A percentile compares a stretch with the other conserved stretches of the same genome.
phyloP scores from a whole-genome alignment of 345 rosid genomes.

The Ailanthus altissimus region DNA sequence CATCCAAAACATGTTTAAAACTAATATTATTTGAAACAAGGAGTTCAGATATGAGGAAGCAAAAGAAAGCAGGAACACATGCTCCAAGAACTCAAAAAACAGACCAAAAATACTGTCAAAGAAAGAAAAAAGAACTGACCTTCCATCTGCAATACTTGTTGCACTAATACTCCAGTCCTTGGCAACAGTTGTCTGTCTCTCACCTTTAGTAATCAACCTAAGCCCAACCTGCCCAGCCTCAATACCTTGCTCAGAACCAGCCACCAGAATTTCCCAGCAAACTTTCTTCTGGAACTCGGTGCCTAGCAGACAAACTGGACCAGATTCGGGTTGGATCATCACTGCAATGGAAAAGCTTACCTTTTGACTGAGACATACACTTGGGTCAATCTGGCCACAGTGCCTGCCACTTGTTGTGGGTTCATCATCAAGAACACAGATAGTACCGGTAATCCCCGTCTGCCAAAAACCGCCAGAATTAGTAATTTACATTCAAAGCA shows the following conservation, averaged over 20 bases:
- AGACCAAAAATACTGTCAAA: not conserved
- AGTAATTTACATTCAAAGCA: not conserved
- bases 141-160: slow-evolving; percentile 99
- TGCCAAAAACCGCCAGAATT: slow-evolving; percentile 40
- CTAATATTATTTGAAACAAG: not conserved
- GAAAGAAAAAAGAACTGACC: slow-evolving; percentile 48
- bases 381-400: slow-evolving; percentile 79
- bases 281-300: slow-evolving; percentile 90
- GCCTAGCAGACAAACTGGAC: slow-evolving; percentile 97
- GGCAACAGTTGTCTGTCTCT: slow-evolving; percentile 79
- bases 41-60: not conserved
- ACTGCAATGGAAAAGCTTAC: slow-evolving; percentile 88
- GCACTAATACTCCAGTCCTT: slow-evolving; percentile 99
- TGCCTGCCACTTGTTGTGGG: slow-evolving; percentile 85
- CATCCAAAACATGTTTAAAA: not conserved
- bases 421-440: slow-evolving; percentile 97
- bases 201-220: slow-evolving; percentile 90
- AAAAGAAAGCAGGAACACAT: not conserved
- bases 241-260: slow-evolving; percentile 99
- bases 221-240: slow-evolving; percentile 99
- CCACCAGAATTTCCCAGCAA: slow-evolving; percentile 99
- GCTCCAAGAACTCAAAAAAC: not conserved
- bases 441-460: slow-evolving; percentile 84
- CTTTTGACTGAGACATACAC: slow-evolving; percentile 75
- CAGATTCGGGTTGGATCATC: slow-evolving; percentile 98